A percentile compares a stretch with the other conserved stretches of the same genome.
Conservation (phyloP, 495 filamentous ascomycete species). For the Daldinia grandis region DNA sequence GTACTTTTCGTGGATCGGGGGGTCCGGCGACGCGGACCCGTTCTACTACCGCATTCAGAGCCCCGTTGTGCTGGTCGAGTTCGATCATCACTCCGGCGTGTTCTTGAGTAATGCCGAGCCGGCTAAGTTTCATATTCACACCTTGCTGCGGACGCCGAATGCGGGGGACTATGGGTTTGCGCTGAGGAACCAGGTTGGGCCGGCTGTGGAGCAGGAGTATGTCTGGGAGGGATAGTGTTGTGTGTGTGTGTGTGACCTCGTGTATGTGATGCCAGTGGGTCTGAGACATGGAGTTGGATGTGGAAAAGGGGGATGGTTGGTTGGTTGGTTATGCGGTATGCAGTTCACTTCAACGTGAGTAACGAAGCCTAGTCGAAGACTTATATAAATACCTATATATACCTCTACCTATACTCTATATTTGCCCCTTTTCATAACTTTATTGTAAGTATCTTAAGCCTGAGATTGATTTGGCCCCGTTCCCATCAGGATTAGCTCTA, state of each 20-base stretch:
- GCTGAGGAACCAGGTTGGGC: conserved; percentile 44
- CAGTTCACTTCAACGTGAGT: conserved; percentile 18
- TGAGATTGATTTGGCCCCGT: too few species aligned
- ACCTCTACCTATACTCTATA: too few species aligned
- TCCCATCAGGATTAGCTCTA: too few species aligned
- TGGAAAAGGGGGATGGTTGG: background rate
- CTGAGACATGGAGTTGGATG: background rate
- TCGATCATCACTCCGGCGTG: conserved; percentile 83
- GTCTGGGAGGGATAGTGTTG: conserved; percentile 48
- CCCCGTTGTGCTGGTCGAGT: conserved; percentile 75
- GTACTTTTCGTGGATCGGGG: conserved; percentile 80
- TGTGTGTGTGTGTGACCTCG: background rate
- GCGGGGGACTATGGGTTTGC: conserved; percentile 75
- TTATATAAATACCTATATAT: background rate
- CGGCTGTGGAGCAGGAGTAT: conserved; percentile 49
- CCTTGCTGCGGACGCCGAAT: conserved; percentile 73
- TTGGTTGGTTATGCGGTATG: background rate
- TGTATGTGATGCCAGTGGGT: background rate
- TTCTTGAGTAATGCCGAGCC: conserved; percentile 77
- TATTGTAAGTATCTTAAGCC: background rate
- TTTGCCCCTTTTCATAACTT: background rate
- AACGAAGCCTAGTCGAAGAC: background rate
- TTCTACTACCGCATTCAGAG: conserved; percentile 82
- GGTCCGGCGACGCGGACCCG: conserved; percentile 67
- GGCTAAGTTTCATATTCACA: conserved; percentile 81